phyloP scores from a whole-genome alignment of 192 early-diverging fungal genomes.

The Coemansia sp. region DNA sequence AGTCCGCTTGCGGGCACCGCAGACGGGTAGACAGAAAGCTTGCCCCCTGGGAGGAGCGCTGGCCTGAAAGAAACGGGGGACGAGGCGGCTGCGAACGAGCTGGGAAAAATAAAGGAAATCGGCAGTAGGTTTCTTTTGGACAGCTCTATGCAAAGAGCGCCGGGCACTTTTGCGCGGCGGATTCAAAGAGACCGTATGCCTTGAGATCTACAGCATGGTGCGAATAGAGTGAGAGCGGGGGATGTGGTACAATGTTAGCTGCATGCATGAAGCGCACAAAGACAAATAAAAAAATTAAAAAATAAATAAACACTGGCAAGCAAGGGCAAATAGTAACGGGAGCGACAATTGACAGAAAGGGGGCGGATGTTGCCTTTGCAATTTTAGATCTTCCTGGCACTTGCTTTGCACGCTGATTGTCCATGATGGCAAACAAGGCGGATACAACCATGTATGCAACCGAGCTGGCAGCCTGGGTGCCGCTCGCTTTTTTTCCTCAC shows the following conservation, averaged over 20 bases:
- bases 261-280: constrained; percentile 4
- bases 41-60: background rate
- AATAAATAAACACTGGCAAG: constrained; percentile 3
- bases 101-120: background rate
- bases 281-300: constrained; percentile 3
- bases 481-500: background rate
- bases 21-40: background rate
- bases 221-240: background rate
- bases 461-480: background rate
- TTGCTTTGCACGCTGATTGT: constrained; percentile 4
- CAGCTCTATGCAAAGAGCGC: constrained; percentile 29
- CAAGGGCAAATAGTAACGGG: constrained; percentile 7
- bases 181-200: constrained; percentile 47
- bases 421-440: background rate
- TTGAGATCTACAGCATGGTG: constrained; percentile 39
- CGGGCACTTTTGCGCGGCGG: constrained; percentile 32
- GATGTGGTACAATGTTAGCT: background rate
- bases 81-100: background rate
- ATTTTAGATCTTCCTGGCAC: background rate
- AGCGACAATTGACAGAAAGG: background rate
- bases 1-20: background rate
- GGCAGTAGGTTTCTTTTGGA: background rate
- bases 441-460: background rate
- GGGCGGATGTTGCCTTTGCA: background rate
- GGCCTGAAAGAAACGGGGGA: background rate